Conservation (phyloP, 768 basidiomycete genomes). For the Leccinum broughii region DNA sequence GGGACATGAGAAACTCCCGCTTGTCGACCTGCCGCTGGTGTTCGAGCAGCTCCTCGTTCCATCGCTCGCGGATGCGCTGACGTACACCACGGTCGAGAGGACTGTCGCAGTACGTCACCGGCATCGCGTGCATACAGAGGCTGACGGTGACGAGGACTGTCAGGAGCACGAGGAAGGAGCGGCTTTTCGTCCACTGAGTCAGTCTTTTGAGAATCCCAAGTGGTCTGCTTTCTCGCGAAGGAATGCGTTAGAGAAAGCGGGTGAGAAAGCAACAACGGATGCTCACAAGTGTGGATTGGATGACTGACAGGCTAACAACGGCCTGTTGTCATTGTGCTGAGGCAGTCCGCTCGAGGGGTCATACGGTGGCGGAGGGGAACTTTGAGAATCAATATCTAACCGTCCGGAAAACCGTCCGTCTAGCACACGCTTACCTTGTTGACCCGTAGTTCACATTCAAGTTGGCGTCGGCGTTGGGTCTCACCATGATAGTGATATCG, state of each 20-base stretch:
- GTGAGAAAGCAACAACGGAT: not conserved
- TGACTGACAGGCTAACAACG: not conserved
- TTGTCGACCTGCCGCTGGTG: slow-evolving; percentile 15
- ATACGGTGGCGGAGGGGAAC: not conserved
- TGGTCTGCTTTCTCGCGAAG: not conserved
- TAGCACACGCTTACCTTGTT: not conserved
- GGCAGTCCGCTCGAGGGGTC: not conserved
- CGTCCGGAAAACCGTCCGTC: not conserved
- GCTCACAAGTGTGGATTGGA: not conserved
- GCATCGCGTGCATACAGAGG: not conserved
- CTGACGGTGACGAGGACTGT: not conserved
- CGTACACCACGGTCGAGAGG: slow-evolving; percentile 20
- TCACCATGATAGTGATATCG: not conserved
- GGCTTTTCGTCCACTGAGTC: not conserved
- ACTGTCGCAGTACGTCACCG: slow-evolving; percentile 1
- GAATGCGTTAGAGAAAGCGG: not conserved
- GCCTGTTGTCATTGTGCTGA: not conserved
- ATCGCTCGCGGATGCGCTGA: slow-evolving; percentile 22
- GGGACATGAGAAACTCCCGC: slow-evolving; percentile 11
- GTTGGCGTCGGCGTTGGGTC: not conserved
- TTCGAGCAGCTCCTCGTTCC: slow-evolving; percentile 18
- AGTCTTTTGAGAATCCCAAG: not conserved
- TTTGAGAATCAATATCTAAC: not conserved
- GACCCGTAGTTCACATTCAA: not conserved
- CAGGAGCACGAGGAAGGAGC: not conserved